Evolutionary conservation across 2,329 filamentous ascomycete species (phyloP).

Genomic region (Thielaviopsis ethacetica): DNA sequence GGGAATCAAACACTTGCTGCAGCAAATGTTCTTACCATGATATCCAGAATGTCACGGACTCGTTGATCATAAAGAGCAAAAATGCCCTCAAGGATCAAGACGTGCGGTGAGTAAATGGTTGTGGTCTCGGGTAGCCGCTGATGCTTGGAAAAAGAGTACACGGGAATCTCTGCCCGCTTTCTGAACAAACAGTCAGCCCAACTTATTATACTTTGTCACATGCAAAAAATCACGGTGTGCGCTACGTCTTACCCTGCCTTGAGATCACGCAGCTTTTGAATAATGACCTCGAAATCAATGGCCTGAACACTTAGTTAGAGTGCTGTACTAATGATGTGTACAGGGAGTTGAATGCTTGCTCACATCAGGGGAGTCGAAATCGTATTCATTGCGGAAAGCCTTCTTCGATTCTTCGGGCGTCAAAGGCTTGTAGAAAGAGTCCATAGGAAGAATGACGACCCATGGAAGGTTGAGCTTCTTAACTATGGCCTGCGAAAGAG

Average conservation of each 20-base stretch:
- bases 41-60: constrained; percentile 73
- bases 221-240: not conserved
- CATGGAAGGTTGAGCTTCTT: constrained; percentile 80
- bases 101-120: constrained; percentile 88
- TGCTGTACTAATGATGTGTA: not conserved
- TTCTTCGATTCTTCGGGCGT: constrained; percentile 59
- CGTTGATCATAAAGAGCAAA: constrained; percentile 82
- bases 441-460: constrained; percentile 97
- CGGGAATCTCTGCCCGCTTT: constrained; percentile 75
- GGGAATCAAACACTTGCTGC: not conserved
- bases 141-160: constrained; percentile 93
- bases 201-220: not conserved
- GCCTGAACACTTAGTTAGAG: constrained; percentile 30
- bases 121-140: constrained; percentile 63
- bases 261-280: constrained; percentile 63
- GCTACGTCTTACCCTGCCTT: constrained; percentile 61
- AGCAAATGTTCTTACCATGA: constrained; percentile 45
- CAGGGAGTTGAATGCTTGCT: not conserved
- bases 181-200: constrained; percentile 24
- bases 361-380: constrained; percentile 81
- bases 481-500: constrained; percentile 81
- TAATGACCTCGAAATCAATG: constrained; percentile 82
- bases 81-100: constrained; percentile 88
- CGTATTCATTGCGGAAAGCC: constrained; percentile 82
- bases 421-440: constrained; percentile 93